Base-by-base conservation (phyloP, 1,139 yeast species). In the Yamadazyma blattariae region DNA sequence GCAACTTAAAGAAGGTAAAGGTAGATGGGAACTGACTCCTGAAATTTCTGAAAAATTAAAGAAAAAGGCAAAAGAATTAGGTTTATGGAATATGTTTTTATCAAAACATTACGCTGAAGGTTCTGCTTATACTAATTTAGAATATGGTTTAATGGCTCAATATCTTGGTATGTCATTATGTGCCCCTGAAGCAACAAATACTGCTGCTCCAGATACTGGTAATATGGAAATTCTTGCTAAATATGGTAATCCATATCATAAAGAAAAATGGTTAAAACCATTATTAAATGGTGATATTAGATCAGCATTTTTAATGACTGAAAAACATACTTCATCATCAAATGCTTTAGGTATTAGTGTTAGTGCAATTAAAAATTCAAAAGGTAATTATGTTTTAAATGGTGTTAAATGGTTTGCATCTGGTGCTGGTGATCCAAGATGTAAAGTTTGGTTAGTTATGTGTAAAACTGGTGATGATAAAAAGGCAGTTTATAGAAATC, bases 351-450 rank as follows among this genome's bases (percentile, higher is more conserved):
- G 80, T 55, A 79, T 81, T 39, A 67, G 79, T 8, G 61, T 75
- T 24, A 59, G 68, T 23, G 82, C 83, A 30, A 50, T 41, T 15
- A 50, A 51, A 40, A 74, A 76, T 32, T 59, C 60, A 6, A 39
- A 38, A n/a, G 77, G 77, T 3, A 68, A 76, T 44, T 77, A 70
- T 46, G 77, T 79, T 3, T 48, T 82, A 32, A 77, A 77, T 44
- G 89, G 89, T 9, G 69, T 78, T 43, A 82, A 82, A 52, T 82
- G 88, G 88, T 81, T 82, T 71, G 82, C 85, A 2, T 77, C 85
- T 0, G 87, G 87, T 20, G 87, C 86, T 25, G 87, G 85, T 15
- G 87, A 82, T 54, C 86, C 86, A 17, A 67, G 83, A 38, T 72
- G 80, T 54, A 49, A 64, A 23, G 76, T 73, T 33, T 77, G 85